A percentile compares a stretch with the other conserved stretches of the same genome.
Evolutionary conservation across 768 basidiomycete genomes (phyloP).

Genomic region (Suillus subluteus): DNA sequence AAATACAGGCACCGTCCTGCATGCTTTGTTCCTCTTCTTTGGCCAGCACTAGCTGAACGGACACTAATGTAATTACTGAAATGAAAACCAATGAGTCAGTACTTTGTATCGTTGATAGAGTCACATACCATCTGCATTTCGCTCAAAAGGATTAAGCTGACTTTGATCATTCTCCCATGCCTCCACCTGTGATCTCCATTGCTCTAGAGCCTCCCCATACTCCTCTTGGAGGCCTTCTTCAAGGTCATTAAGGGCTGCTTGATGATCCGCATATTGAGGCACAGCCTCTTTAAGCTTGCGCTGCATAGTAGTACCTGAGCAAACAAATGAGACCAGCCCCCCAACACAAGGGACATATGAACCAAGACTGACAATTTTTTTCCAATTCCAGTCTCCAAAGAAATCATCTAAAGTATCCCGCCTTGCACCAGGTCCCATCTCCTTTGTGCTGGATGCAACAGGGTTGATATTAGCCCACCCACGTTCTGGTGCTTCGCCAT

Average conservation of each 20-base stretch:
- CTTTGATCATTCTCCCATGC: not conserved
- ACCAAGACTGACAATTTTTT: too few relatives aligned
- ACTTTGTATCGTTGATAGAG: too few relatives aligned
- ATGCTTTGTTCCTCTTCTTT: not conserved
- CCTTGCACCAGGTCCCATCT: too few relatives aligned
- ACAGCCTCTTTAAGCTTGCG: not conserved
- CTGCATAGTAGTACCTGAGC: too few relatives aligned
- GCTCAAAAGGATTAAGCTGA: not conserved
- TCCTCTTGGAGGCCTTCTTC: constrained; percentile 13
- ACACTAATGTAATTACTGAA: not conserved
- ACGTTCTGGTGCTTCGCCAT: too few relatives aligned
- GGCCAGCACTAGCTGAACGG: not conserved
- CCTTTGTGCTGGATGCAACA: too few relatives aligned
- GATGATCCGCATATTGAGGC: not conserved
- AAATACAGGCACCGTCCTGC: not conserved
- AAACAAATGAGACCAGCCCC: too few relatives aligned
- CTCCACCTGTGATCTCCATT: not conserved
- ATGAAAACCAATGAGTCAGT: too few relatives aligned
- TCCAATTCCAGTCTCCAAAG: too few relatives aligned
- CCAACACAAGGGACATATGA: too few relatives aligned
- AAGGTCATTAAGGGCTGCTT: constrained; percentile 27
- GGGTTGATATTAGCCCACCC: too few relatives aligned
- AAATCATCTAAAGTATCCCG: too few relatives aligned
- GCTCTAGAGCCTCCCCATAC: not conserved
- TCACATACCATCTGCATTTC: not conserved